Conservation (phyloP, 2,329 filamentous ascomycete species). For the Pseudopyrenochaeta lycopersici region DNA sequence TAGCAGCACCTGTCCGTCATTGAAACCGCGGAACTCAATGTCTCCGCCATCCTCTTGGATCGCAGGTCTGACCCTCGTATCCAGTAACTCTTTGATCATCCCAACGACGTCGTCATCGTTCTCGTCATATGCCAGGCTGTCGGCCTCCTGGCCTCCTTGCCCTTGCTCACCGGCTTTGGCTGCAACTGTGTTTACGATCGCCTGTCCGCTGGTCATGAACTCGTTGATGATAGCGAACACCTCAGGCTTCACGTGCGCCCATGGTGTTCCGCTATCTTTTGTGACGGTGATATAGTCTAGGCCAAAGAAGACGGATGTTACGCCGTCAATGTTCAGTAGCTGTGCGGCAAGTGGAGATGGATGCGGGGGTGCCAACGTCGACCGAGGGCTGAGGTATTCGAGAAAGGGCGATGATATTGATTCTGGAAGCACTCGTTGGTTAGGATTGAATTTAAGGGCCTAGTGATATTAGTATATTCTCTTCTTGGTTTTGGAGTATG, state of each 20-base stretch:
- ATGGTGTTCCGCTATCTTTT: conserved; percentile 86
- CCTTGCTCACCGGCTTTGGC: conserved; percentile 63
- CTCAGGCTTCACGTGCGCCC: conserved; percentile 95
- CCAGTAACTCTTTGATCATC: conserved; percentile 98
- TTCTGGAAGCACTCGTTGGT: conserved; percentile 83
- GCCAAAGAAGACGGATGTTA: conserved; percentile 95
- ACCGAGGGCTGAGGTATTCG: conserved; percentile 89
- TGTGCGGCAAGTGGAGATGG: conserved; percentile 90
- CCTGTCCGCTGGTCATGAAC: conserved; percentile 82
- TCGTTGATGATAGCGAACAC: conserved; percentile 96
- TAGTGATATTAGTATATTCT: conserved; percentile 25
- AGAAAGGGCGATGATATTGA: conserved; percentile 78
- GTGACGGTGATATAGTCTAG: conserved; percentile 96
- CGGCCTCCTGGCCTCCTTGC: conserved; percentile 63
- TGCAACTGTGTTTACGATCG: conserved; percentile 77
- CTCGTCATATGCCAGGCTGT: conserved; percentile 84
- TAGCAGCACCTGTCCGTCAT: conserved; percentile 82
- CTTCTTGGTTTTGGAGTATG: background rate
- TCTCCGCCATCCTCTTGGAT: conserved; percentile 98
- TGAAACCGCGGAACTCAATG: conserved; percentile 93
- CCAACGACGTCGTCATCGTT: conserved; percentile 93
- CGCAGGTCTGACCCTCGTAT: conserved; percentile 91
- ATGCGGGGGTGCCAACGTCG: conserved; percentile 86
- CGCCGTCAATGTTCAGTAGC: conserved; percentile 91
- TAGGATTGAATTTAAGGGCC: conserved; percentile 93